Evolutionary conservation across 495 filamentous ascomycete genomes (phyloP), one percentile per base, ranked within the genome.

Genomic region (Penicillium daleae): DNA sequence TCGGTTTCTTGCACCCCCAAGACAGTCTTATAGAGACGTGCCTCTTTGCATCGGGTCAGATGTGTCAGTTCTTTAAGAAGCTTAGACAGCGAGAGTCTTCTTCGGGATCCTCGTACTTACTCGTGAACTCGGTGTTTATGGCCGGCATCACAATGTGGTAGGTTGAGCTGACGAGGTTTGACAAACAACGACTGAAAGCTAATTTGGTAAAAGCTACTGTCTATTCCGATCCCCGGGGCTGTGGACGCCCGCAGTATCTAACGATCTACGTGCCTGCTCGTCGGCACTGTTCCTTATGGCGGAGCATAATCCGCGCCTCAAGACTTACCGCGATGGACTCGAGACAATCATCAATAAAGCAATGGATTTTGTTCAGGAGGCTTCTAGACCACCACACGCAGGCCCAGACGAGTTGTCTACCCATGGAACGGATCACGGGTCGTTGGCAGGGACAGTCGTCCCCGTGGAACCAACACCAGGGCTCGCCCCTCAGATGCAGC

Each of bases 21-120:
- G 71, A 80, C 55, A 57, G 67, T 2, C 64, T 72, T 5, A 63
- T 76, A 26, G 50, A 62, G 10, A 71, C 67, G 0, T 77, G 78
- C 49, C 61, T 78, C 2, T 56, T 67, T 6, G 72, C 76, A 0
- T 73, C 76, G 0, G 76, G 78, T 0, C 72, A 76, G 50, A 78
- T 79, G 55, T 80, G 78, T 54, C 79, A 82, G 48, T 73, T 74
- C 12, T 77, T 78, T 61, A 80, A 80, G 52, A 67, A 67, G 9
- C 59, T 82, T 2, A 73, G 76, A 15, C 76, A 80, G 40, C 44
- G 71, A 31, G 70, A 75, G 33, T 74, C 76, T 1, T 76, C 76
- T 13, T 48, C 21, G 4, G 74, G 75, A 1, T 75, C 78, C 46
- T 79, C 76, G 0, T 80, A 78, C 57, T 68, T 80, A 24, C 74